Evolutionary conservation across 2,329 filamentous ascomycete genomes (phyloP).

Genomic region (Ceratocystis ficicola): DNA sequence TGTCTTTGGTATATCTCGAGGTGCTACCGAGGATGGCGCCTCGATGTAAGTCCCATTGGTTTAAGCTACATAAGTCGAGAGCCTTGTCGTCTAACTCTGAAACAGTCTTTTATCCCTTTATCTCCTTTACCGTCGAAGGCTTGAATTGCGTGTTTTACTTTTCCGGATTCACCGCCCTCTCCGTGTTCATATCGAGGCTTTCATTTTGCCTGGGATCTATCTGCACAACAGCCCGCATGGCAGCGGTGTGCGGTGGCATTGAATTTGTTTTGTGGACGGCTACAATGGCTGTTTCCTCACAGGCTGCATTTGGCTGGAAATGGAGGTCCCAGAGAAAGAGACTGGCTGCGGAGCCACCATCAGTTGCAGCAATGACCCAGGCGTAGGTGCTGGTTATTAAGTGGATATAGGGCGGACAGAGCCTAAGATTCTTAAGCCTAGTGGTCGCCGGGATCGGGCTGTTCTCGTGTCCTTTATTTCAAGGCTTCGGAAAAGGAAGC

Average conservation of each 20-base stretch:
- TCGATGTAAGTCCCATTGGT: constrained; percentile 28
- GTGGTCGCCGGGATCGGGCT: background rate
- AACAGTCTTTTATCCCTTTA: constrained; percentile 39
- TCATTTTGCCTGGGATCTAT: constrained; percentile 46
- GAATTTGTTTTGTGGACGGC: constrained; percentile 43
- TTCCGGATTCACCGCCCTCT: constrained; percentile 46
- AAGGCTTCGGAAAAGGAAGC: background rate
- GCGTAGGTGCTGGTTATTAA: background rate
- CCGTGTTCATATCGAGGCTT: constrained; percentile 44
- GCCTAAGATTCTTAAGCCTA: no score
- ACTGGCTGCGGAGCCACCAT: constrained; percentile 27
- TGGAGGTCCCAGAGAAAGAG: constrained; percentile 29
- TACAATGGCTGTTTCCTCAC: constrained; percentile 36
- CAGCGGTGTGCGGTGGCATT: constrained; percentile 42
- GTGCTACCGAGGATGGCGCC: constrained; percentile 36
- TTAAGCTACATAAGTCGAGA: constrained; percentile 2
- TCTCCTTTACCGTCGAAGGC: constrained; percentile 38
- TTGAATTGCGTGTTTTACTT: constrained; percentile 47
- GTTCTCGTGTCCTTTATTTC: background rate
- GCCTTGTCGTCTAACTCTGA: constrained; percentile 8
- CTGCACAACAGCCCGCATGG: constrained; percentile 43
- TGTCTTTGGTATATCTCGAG: constrained; percentile 45
- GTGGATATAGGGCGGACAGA: constrained; percentile 24
- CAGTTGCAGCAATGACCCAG: constrained; percentile 8
- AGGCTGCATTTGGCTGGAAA: constrained; percentile 33